Percentiles rank a stretch among this genome's conserved stretches.
Evolutionary conservation across 2,329 filamentous ascomycete genomes (phyloP).

Genomic region (Pestalotiopsis sp.): DNA sequence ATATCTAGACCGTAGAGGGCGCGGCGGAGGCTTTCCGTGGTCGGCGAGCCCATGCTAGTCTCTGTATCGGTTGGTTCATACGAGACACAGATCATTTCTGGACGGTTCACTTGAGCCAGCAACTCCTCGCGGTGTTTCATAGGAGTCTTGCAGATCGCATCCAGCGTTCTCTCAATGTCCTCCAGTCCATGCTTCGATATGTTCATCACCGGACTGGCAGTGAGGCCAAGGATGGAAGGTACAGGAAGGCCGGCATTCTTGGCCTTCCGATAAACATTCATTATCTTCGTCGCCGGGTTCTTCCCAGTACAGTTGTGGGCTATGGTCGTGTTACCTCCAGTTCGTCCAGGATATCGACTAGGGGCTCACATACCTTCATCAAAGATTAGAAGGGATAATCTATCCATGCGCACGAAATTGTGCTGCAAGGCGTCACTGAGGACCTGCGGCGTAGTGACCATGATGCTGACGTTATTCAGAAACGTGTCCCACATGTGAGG

Average conservation of each 20-base stretch:
- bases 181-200: conserved; percentile 58
- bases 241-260: conserved; percentile 40
- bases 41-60: conserved; percentile 23
- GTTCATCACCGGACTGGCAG: conserved; percentile 75
- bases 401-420: conserved; percentile 69
- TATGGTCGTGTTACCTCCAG: conserved; percentile 32
- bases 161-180: conserved; percentile 69
- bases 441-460: conserved; percentile 78
- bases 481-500: conserved; percentile 68
- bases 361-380: conserved; percentile 69
- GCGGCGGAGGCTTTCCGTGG: conserved; percentile 46
- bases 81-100: conserved; percentile 47
- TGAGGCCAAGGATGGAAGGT: conserved; percentile 77
- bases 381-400: conserved; percentile 72
- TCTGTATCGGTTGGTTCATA: conserved; percentile 28
- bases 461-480: conserved; percentile 66
- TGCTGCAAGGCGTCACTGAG: conserved; percentile 75
- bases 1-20: conserved; percentile 55
- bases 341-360: not conserved
- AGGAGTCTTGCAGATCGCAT: conserved; percentile 71
- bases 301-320: conserved; percentile 75
- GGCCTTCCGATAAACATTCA: conserved; percentile 68
- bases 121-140: conserved; percentile 71
- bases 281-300: conserved; percentile 70
- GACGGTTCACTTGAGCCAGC: conserved; percentile 68